These are phyloP conservation scores for Talaromyces sp. DNA, from an alignment of 2,329 filamentous ascomycete genomes.

Conservation along the genomic window DNA sequence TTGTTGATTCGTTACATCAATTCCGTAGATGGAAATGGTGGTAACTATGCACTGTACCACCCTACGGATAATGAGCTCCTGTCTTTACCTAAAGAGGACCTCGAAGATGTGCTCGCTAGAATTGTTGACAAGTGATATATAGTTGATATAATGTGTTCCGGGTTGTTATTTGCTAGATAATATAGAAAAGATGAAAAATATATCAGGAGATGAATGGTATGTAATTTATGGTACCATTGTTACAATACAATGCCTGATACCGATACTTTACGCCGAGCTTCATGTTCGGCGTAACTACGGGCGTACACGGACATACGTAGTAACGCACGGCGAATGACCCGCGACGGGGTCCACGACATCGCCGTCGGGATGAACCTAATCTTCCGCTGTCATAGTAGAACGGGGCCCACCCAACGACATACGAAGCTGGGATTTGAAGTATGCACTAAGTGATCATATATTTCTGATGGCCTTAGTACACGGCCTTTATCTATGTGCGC, in stretches of 20 bases:
- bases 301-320: too few species aligned
- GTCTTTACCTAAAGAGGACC: background rate
- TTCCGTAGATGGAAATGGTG: constrained; percentile 4
- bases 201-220: background rate
- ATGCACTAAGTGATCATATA: background rate
- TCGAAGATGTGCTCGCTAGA: background rate
- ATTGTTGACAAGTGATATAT: background rate
- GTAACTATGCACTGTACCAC: background rate
- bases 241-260: background rate
- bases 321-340: too few species aligned
- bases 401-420: background rate
- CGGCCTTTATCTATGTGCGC: background rate
- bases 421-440: background rate
- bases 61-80: constrained; percentile 5
- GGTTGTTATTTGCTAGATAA: background rate
- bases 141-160: background rate
- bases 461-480: background rate
- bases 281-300: background rate
- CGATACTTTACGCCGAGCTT: background rate
- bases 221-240: background rate
- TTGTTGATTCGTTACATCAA: constrained; percentile 5
- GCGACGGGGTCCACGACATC: background rate
- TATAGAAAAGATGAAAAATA: background rate
- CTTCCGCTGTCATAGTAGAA: background rate
- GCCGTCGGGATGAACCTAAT: constrained; percentile 31